phyloP scores from a whole-genome alignment of 2,329 filamentous ascomycete species.

The Phialocephala sp. region DNA sequence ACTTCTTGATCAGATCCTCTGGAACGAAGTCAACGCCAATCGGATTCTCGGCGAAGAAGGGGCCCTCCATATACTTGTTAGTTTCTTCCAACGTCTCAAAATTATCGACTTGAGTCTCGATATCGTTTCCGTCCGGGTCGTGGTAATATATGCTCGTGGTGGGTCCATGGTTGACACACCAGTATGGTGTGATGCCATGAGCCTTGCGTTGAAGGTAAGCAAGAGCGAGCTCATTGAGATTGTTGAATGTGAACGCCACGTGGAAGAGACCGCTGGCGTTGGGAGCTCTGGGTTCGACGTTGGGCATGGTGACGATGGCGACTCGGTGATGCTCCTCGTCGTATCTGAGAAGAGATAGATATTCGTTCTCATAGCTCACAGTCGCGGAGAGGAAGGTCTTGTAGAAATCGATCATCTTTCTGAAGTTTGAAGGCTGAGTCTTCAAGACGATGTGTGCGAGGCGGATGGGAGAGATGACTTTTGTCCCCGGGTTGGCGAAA shows the following conservation, averaged over 20 bases:
- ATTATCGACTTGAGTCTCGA: slow-evolving; percentile 19
- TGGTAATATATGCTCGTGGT: slow-evolving; percentile 18
- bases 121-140: slow-evolving; percentile 19
- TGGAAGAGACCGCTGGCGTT: slow-evolving; percentile 7
- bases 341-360: slow-evolving; percentile 13
- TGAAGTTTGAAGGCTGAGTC: slow-evolving; percentile 13
- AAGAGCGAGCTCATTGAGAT: slow-evolving; percentile 8
- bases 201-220: slow-evolving; percentile 14
- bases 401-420: slow-evolving; percentile 13
- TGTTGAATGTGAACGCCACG: slow-evolving; percentile 16
- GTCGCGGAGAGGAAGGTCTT: slow-evolving; percentile 12
- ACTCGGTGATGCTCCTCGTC: slow-evolving; percentile 20
- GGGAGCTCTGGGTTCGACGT: neutral
- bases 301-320: slow-evolving; percentile 12
- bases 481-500: slow-evolving; percentile 11
- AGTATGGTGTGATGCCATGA: slow-evolving; percentile 16
- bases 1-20: slow-evolving; percentile 14
- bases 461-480: slow-evolving; percentile 8
- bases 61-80: neutral
- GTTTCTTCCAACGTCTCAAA: slow-evolving; percentile 10
- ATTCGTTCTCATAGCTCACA: slow-evolving; percentile 1
- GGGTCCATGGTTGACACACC: slow-evolving; percentile 18
- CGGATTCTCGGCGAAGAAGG: slow-evolving; percentile 12
- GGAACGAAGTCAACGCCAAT: slow-evolving; percentile 19
- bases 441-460: slow-evolving; percentile 20